phyloP scores from a whole-genome alignment of 1,139 yeast genomes.

The Hyphopichia pseudoburtonii region DNA sequence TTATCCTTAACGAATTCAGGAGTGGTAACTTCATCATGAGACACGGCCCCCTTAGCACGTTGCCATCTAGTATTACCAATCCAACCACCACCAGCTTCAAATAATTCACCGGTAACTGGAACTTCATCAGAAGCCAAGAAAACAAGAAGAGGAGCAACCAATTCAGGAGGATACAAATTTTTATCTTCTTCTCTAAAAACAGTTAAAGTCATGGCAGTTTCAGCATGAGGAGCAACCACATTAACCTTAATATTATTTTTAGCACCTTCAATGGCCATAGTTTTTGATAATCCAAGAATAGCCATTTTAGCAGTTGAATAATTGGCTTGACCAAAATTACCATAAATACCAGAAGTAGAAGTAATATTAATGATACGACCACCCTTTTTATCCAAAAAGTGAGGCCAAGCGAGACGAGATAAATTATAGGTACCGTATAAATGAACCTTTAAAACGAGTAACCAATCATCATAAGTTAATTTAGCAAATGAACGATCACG shows the following conservation, averaged over 20 bases:
- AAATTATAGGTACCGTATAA: conserved; percentile 78
- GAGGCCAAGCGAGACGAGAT: conserved; percentile 92
- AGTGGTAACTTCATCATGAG: conserved; percentile 51
- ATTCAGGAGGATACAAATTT: conserved; percentile 82
- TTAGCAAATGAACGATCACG: conserved; percentile 87
- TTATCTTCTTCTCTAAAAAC: conserved; percentile 75
- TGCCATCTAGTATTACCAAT: conserved; percentile 94
- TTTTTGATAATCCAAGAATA: conserved; percentile 78
- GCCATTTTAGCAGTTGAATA: conserved; percentile 94
- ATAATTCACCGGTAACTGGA: conserved; percentile 47
- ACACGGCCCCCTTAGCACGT: conserved; percentile 82
- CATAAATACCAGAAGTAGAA: conserved; percentile 95
- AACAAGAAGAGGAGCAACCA: conserved; percentile 88
- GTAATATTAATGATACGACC: conserved; percentile 89
- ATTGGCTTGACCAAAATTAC: conserved; percentile 96
- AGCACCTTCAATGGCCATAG: conserved; percentile 89
- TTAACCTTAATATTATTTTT: conserved; percentile 75
- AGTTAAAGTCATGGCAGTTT: conserved; percentile 93
- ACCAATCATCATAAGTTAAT: conserved; percentile 85
- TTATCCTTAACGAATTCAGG: conserved; percentile 73
- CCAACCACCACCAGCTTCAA: conserved; percentile 83
- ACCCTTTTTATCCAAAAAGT: conserved; percentile 70
- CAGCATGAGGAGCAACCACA: conserved; percentile 95
- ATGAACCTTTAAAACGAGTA: conserved; percentile 78
- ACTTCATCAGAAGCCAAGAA: conserved; percentile 73